Base-by-base conservation (phyloP, 2,329 filamentous ascomycete genomes). In the Reticulascus tulasneorum region DNA sequence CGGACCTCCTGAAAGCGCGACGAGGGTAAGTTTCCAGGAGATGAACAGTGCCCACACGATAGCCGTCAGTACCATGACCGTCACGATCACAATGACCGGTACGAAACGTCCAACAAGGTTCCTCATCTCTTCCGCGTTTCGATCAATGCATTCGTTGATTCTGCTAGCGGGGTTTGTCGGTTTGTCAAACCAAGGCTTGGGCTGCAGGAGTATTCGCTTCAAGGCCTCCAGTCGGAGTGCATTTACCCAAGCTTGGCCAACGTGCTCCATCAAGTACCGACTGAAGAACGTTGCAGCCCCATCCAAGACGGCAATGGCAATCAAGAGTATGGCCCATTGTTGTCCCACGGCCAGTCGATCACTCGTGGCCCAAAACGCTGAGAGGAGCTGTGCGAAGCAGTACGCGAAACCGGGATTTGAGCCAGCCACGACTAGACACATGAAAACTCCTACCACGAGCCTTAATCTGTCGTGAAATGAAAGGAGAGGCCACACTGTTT, bases 61-160 rank as follows among this genome's bases (percentile, higher is more conserved):
- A 0, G 86, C 80, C n/a, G 84, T 73, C 1, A 63, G 38, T 13
- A 86, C 23, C 72, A 94, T 90, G 33, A 78, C 60, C 1, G 69
- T 53, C 4, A 85, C 80, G 9, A 83, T 76, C 11, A 90, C 68
- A 1, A 84, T 59, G 35, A 84, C 77, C 2, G 84, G 83, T 1
- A 82, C 71, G 51, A 95, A 94, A 2, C 84, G 77, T 3, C 86
- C 84, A 0, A 94, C 71, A 0, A 97, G 65, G 48, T 86, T 89
- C 8, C 86, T 77, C 77, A 93, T 90, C 54, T 95, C 88, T 55
- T 97, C 89, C 0, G 84, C 85, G 49, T 87, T 86, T 12, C 84
- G 76, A 50, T 94, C 87, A 0, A 97, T 71, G 28, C 75, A 83
- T 42, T 86, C 80, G 1, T 73, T 79, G 26, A 97, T 69, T 3